A percentile compares a stretch with the other conserved stretches of the same genome.
Evolutionary conservation across 225 moss, liverwort and hornwort genomes (phyloP).

Genomic region (Asterella californica): DNA sequence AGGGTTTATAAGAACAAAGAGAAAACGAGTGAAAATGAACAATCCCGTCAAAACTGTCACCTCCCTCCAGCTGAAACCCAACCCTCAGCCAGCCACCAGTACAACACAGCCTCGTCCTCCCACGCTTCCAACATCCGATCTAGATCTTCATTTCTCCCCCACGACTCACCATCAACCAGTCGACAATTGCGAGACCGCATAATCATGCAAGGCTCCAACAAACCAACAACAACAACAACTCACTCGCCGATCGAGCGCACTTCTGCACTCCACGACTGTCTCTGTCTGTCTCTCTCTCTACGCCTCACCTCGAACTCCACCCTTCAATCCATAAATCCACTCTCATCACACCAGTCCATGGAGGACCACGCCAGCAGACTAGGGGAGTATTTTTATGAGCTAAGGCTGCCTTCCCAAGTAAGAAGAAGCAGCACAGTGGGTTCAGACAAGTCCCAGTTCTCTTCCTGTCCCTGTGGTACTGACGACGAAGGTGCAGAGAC

Average conservation of each 20-base stretch:
- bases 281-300: not conserved
- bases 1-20: too few species aligned
- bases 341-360: not conserved
- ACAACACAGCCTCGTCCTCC: not conserved
- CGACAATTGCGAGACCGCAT: not conserved
- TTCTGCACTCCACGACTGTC: not conserved
- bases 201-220: not conserved
- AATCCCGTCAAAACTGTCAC: not conserved
- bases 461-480: not conserved
- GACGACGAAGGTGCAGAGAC: conserved; percentile 6
- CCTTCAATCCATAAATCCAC: not conserved
- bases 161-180: conserved; percentile 5
- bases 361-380: not conserved
- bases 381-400: not conserved
- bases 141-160: not conserved
- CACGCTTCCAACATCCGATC: conserved; percentile 14
- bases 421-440: too few species aligned
- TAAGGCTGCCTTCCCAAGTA: not conserved
- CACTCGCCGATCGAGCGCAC: not conserved
- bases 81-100: not conserved
- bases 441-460: not conserved
- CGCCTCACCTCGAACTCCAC: not conserved
- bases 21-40: too few species aligned
- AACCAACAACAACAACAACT: not conserved
- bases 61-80: not conserved